These are phyloP conservation scores for Aspergillus panamensis DNA, from an alignment of 495 filamentous ascomycete genomes.

Conservation along the genomic window DNA sequence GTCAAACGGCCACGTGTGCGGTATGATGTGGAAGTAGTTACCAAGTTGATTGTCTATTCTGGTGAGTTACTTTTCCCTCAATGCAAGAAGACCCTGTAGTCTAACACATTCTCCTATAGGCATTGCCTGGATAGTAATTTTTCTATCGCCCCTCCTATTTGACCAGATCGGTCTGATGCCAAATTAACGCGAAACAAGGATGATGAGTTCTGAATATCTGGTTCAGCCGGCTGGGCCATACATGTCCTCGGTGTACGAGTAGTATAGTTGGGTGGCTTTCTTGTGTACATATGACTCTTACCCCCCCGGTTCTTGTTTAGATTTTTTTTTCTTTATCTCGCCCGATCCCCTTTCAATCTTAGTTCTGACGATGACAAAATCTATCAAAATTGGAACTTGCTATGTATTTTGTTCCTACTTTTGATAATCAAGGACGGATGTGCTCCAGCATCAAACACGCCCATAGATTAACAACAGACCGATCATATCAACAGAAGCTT, in stretches of 20 bases:
- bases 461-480: no score
- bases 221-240: slow-evolving; percentile 20
- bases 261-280: slow-evolving; percentile 15
- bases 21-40: slow-evolving; percentile 97
- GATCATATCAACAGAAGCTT: no score
- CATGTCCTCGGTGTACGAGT: slow-evolving; percentile 10
- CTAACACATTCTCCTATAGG: slow-evolving; percentile 39
- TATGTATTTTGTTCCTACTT: no score
- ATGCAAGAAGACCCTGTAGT: not conserved
- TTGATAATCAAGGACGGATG: no score
- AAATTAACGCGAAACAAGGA: slow-evolving; percentile 1
- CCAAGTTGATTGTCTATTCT: slow-evolving; percentile 91
- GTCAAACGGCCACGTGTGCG: slow-evolving; percentile 84
- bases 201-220: not conserved
- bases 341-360: not conserved
- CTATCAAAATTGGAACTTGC: no score
- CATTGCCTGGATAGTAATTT: slow-evolving; percentile 73
- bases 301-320: slow-evolving; percentile 2
- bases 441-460: no score
- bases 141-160: slow-evolving; percentile 63
- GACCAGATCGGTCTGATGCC: slow-evolving; percentile 57
- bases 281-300: slow-evolving; percentile 19
- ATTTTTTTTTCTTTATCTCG: not conserved
- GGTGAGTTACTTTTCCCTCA: slow-evolving; percentile 51
- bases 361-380: no score